A percentile compares a stretch with the other conserved stretches of the same genome.
Evolutionary conservation across 345 rosid genomes (phyloP).

Genomic region (Lumnitzera racemosa): DNA sequence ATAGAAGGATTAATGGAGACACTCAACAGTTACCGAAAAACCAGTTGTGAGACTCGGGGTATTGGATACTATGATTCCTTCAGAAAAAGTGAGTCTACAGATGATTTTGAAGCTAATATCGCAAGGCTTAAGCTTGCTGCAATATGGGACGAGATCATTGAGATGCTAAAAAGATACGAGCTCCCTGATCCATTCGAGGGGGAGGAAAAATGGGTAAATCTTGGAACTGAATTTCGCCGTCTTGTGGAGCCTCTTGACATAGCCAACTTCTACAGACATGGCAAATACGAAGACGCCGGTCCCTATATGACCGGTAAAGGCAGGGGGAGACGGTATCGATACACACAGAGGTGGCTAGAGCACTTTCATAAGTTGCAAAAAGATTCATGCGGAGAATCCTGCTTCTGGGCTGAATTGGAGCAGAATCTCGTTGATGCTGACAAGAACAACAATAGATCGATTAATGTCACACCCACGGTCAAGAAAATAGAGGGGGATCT

Average conservation of each 20-base stretch:
- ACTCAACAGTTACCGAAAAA: slow-evolving; percentile 25
- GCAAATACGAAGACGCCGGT: slow-evolving; percentile 75
- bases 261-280: slow-evolving; percentile 64
- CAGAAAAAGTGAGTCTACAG: slow-evolving; percentile 22
- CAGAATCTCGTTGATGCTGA: slow-evolving; percentile 30
- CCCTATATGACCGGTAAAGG: slow-evolving; percentile 41
- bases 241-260: slow-evolving; percentile 72
- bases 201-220: slow-evolving; percentile 22
- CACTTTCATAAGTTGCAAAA: slow-evolving; percentile 16
- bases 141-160: slow-evolving; percentile 54
- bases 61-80: slow-evolving; percentile 61
- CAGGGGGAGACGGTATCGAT: slow-evolving; percentile 60
- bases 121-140: slow-evolving; percentile 67
- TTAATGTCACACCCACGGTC: slow-evolving; percentile 1
- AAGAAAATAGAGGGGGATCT: slow-evolving; percentile 7
- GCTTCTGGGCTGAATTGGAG: slow-evolving; percentile 80
- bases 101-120: slow-evolving; percentile 63
- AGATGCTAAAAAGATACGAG: slow-evolving; percentile 48
- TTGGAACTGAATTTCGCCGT: slow-evolving; percentile 44
- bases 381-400: slow-evolving; percentile 33
- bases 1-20: slow-evolving; percentile 13
- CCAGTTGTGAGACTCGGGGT: slow-evolving; percentile 18
- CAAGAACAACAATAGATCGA: not conserved
- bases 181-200: slow-evolving; percentile 64
- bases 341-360: slow-evolving; percentile 59